These are phyloP conservation scores for Mortierella sp. DNA, from an alignment of 371 early-diverging fungal species.

Conservation along the genomic window DNA sequence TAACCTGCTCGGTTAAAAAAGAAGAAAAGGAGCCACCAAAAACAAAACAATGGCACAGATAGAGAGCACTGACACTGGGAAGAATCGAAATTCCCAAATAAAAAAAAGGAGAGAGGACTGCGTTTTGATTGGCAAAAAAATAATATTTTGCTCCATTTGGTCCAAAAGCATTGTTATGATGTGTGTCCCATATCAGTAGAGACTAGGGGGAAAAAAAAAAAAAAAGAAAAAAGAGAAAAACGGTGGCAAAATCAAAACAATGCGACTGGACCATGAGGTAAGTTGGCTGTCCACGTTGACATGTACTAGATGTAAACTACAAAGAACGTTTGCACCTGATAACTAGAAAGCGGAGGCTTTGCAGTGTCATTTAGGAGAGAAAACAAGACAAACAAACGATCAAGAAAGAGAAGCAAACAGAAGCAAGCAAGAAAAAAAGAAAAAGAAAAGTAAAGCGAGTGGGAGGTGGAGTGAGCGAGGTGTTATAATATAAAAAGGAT, in stretches of 20 bases:
- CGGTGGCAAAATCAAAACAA: background rate
- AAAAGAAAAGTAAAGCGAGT: background rate
- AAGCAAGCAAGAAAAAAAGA: background rate
- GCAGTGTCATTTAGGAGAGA: no score
- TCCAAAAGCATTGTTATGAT: background rate
- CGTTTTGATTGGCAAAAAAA: background rate
- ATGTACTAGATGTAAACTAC: no score
- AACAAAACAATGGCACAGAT: no score
- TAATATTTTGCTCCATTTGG: slow-evolving; percentile 3
- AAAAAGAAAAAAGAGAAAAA: background rate
- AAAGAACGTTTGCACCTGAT: no score
- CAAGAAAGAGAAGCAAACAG: background rate
- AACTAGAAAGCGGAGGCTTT: no score
- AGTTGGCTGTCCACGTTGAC: background rate
- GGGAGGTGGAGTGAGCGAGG: background rate
- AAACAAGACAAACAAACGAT: background rate
- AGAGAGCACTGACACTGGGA: background rate
- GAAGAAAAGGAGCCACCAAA: no score
- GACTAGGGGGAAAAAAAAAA: no score
- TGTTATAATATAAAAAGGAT: background rate
- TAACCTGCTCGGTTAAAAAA: no score
- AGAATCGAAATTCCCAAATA: background rate
- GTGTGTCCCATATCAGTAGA: background rate
- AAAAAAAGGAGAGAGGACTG: background rate
- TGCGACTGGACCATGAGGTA: background rate